Evolutionary conservation across 129 eudicot genomes (phyloP).

Genomic region (Ambrosia artemisiifolia): DNA sequence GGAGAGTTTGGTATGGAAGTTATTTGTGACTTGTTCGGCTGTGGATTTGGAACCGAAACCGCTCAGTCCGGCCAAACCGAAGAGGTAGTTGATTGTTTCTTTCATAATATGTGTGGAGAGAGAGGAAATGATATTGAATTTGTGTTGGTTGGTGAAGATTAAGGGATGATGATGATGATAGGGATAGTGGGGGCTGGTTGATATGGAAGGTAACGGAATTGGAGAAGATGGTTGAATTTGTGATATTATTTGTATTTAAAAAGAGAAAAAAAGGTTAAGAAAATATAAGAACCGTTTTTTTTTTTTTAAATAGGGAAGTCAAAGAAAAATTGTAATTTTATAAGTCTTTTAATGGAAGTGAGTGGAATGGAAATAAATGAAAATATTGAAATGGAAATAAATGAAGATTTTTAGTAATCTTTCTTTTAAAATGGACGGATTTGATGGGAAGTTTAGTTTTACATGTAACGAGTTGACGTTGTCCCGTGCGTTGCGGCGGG

Average conservation of each 20-base stretch:
- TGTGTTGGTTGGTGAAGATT: background rate
- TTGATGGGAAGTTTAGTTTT: too few species aligned
- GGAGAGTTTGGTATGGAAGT: background rate
- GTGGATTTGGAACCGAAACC: constrained; percentile 92
- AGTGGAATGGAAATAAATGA: too few species aligned
- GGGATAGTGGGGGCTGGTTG: background rate
- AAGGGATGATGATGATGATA: too few species aligned
- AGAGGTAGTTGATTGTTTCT: constrained; percentile 59
- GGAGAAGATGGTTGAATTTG: background rate
- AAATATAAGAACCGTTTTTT: too few species aligned
- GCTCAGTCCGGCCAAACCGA: constrained; percentile 66
- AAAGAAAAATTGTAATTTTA: too few species aligned
- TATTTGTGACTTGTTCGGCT: constrained; percentile 70
- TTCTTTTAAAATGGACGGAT: too few species aligned
- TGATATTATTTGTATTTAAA: background rate
- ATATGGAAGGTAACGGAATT: background rate
- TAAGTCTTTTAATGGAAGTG: too few species aligned
- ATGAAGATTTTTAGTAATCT: too few species aligned
- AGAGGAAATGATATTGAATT: background rate
- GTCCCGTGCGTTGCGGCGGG: too few species aligned
- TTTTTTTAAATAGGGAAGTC: too few species aligned
- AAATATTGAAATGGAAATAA: too few species aligned
- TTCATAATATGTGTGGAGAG: constrained; percentile 34
- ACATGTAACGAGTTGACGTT: too few species aligned
- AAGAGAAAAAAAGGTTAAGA: background rate